Evolutionary conservation across 1,284 basidiomycete genomes (phyloP).

Genomic region (Rhizoctonia solani): DNA sequence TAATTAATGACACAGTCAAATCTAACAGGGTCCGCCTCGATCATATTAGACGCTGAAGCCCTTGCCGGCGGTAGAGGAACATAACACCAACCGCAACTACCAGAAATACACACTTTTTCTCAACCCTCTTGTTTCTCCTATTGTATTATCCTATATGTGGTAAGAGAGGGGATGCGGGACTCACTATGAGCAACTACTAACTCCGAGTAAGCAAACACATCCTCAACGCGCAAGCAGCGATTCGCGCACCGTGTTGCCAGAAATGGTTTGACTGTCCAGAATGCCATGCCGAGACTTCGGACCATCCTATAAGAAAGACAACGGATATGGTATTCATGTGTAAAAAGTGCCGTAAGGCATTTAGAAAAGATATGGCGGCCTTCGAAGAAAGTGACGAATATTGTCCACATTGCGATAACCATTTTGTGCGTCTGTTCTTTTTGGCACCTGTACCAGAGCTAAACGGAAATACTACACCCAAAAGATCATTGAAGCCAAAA

Average conservation of each 20-base stretch:
- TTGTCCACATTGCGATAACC: slow-evolving; percentile 97
- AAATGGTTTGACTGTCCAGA: slow-evolving; percentile 95
- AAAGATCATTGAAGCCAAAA: slow-evolving; percentile 92
- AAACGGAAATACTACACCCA: slow-evolving; percentile 17
- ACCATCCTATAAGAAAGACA: slow-evolving; percentile 76
- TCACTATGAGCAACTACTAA: neutral
- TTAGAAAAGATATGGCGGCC: slow-evolving; percentile 87
- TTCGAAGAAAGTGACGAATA: slow-evolving; percentile 98
- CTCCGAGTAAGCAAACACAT: slow-evolving; percentile 75
- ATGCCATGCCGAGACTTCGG: slow-evolving; percentile 85
- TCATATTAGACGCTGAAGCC: too few relatives aligned
- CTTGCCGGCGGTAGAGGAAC: too few relatives aligned
- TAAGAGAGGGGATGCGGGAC: too few relatives aligned
- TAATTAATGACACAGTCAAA: too few relatives aligned
- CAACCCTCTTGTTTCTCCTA: too few relatives aligned
- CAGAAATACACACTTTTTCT: too few relatives aligned
- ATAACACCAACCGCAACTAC: too few relatives aligned
- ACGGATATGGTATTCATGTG: slow-evolving; percentile 93
- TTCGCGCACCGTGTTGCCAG: slow-evolving; percentile 93
- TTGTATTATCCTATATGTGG: too few relatives aligned
- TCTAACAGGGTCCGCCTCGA: too few relatives aligned
- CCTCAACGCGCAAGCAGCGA: slow-evolving; percentile 89
- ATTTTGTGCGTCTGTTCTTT: slow-evolving; percentile 69
- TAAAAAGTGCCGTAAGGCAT: slow-evolving; percentile 98
- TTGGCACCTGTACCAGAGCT: neutral